Base-by-base conservation (phyloP, 176 grass and related monocot species). In the Hyparrhenia diplandra region DNA sequence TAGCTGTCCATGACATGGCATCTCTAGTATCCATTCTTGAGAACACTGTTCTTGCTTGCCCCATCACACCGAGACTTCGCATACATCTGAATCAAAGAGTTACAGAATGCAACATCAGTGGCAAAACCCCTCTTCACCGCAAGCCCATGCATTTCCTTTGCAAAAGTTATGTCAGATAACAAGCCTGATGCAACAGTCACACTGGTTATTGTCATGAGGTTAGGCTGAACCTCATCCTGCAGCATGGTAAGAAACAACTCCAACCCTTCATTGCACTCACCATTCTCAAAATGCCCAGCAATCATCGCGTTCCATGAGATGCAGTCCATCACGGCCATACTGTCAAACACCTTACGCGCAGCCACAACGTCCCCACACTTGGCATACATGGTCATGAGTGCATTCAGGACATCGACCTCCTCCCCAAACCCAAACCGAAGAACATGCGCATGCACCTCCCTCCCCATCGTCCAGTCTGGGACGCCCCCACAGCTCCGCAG, bases 231-330 rank as follows among this genome's bases (percentile, higher is more conserved):
- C 24, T 88, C 88, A 83, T 85, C 88, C 67, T 87, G 70, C 73
- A 88, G 64, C 92, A 95, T 98, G 51, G 32, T 85, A 23, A 93
- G 79, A 61, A 98, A 95, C 79, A 98, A 66, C 58, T 87, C 73
- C 74, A 98, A 34, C 17, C 90, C 92, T 43, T 83, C 47, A 10
- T 25, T 47, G 35, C 77, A 76, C 31, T 89, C 76, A n/a, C 87
- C 78, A 49, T 95, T 98, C 82, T 93, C 90, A 42, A 95, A 94
- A 87, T 91, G 86, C 0, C 90, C 90, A 43, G 86, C 76, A 75
- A 98, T 98, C 92, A 98, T 95, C 1, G 95, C 92, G 43, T 94
- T 98, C 95, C 95, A 93, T 16, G 95, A 98, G 49, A 98, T 93
- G 27, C 84, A 85, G 31, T 93, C 92, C 43, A 82, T 89, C 30